phyloP scores from a whole-genome alignment of 2,329 filamentous ascomycete genomes.

The Coniella vitis region DNA sequence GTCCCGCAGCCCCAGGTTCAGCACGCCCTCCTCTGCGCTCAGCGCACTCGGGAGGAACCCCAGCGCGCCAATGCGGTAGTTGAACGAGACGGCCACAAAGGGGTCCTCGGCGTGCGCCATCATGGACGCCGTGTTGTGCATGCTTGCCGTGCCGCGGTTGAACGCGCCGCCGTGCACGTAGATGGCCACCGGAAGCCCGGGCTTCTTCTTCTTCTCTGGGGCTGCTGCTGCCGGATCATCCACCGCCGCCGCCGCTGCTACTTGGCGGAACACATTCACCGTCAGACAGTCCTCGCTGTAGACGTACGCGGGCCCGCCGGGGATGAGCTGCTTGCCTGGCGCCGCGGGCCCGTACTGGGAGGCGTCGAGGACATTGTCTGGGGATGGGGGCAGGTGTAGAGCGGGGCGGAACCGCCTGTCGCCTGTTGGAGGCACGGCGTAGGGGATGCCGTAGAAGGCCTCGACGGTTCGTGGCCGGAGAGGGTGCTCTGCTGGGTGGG shows the following conservation, averaged over 20 bases:
- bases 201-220: not conserved
- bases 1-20: slow-evolving; percentile 52
- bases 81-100: slow-evolving; percentile 41
- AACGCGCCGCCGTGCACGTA: slow-evolving; percentile 43
- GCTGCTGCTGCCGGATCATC: no score
- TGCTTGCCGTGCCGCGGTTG: slow-evolving; percentile 31
- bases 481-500: slow-evolving; percentile 12
- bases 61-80: slow-evolving; percentile 49
- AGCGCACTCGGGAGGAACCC: slow-evolving; percentile 52
- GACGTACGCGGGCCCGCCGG: slow-evolving; percentile 16
- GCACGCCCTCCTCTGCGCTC: slow-evolving; percentile 42
- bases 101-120: slow-evolving; percentile 38
- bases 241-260: not conserved
- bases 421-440: slow-evolving; percentile 38
- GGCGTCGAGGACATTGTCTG: slow-evolving; percentile 21
- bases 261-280: slow-evolving; percentile 22
- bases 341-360: slow-evolving; percentile 21
- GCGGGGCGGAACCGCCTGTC: slow-evolving; percentile 38
- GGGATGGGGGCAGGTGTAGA: slow-evolving; percentile 21
- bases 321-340: slow-evolving; percentile 13
- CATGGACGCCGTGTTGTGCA: slow-evolving; percentile 44
- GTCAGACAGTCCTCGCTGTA: slow-evolving; percentile 24
- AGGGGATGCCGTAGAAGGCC: slow-evolving; percentile 42
- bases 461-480: slow-evolving; percentile 23
- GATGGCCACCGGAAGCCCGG: slow-evolving; percentile 26